Conservation (phyloP, 2,329 filamentous ascomycete species). For the Alternaria angustiovoidea region DNA sequence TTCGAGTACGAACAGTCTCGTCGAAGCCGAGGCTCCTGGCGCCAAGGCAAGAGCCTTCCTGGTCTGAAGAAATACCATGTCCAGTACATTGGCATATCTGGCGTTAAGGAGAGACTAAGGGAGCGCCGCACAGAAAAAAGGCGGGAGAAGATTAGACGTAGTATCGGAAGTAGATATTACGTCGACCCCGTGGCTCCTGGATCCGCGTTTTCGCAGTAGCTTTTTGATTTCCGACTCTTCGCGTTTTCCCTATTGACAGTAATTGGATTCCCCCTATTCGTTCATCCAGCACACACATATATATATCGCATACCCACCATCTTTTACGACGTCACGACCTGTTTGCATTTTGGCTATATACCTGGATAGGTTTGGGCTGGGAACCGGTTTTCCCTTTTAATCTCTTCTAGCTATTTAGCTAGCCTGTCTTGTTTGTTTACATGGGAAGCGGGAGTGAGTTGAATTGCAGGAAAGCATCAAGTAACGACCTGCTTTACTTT, state of each 20-base stretch:
- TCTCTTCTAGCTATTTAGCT: background rate
- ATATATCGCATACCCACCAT: constrained; percentile 1
- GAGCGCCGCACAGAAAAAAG: constrained; percentile 60
- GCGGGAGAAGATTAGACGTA: constrained; percentile 62
- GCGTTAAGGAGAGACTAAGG: constrained; percentile 58
- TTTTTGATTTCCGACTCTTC: background rate
- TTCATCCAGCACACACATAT: background rate
- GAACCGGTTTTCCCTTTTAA: background rate
- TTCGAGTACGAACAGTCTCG: constrained; percentile 18
- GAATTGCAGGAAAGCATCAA: background rate
- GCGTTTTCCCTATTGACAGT: background rate
- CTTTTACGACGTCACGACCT: constrained; percentile 8
- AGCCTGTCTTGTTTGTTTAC: background rate
- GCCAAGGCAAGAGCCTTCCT: constrained; percentile 48
- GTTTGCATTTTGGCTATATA: constrained; percentile 9
- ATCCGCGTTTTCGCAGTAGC: background rate
- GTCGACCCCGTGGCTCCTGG: constrained; percentile 30
- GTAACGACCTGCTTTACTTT: background rate
- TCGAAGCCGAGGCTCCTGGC: constrained; percentile 30
- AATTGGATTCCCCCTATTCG: background rate
- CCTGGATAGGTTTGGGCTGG: constrained; percentile 1
- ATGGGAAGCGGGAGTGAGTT: background rate
- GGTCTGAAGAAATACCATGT: constrained; percentile 57
- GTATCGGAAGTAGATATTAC: constrained; percentile 59
- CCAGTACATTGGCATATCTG: constrained; percentile 60